Conservation (phyloP, 345 rosid species). For the Mercurialis annua region DNA sequence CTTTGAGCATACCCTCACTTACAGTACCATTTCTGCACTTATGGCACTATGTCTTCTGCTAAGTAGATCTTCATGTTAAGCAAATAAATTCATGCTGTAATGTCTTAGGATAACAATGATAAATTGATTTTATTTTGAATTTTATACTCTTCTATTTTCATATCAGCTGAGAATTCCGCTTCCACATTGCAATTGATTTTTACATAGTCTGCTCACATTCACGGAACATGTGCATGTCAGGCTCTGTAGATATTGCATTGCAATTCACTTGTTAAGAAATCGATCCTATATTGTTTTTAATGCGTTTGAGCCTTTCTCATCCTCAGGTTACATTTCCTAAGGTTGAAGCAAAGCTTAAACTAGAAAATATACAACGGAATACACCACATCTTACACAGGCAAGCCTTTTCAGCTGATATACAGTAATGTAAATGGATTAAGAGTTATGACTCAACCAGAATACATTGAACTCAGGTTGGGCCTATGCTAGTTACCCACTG, state of each 20-base stretch:
- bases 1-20: background rate
- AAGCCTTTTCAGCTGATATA: constrained; percentile 17
- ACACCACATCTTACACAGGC: constrained; percentile 66
- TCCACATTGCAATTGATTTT: background rate
- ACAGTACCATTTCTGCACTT: background rate
- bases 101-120: background rate
- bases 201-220: background rate
- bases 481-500: constrained; percentile 94
- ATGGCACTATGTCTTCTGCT: background rate
- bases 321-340: constrained; percentile 74
- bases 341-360: constrained; percentile 65
- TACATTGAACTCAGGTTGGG: constrained; percentile 49
- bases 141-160: background rate
- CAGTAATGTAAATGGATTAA: background rate
- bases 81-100: background rate
- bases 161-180: background rate
- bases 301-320: background rate
- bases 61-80: background rate
- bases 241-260: background rate
- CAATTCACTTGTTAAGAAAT: constrained; percentile 2
- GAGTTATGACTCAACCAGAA: constrained; percentile 5
- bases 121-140: background rate
- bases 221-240: background rate
- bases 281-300: background rate
- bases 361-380: constrained; percentile 41